Evolutionary conservation across 441 rosid species (phyloP), one percentile per base, ranked within the genome.

Genomic region (Geranium incanum): DNA sequence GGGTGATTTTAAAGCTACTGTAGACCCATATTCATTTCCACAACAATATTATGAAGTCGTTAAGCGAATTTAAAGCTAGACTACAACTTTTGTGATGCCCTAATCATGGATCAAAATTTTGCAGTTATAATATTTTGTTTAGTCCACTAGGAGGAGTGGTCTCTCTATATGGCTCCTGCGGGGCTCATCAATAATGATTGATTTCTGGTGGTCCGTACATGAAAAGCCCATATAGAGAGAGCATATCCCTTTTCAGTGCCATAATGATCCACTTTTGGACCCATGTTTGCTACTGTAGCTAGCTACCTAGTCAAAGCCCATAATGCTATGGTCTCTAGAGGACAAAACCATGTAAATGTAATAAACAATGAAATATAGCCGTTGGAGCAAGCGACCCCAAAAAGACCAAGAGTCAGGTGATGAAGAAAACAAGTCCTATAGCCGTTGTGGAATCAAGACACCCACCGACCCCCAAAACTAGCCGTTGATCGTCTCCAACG

Each of bases 221-320:
- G 13, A 5, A 50, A 48, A 50, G 18, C 18, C 59, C 15, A 13
- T 50, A 50, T 13, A 28, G 33, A 28, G 33, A 28, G 33, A 28
- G 5, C 59, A 12, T 7, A 15, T 7, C 43, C 43, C 43, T 45
- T 2, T 13, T 12, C 18, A 50, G 59, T 50, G 15, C 59, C 59
- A 50, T 50, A 50, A 50, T 50, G 59, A 50, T 15, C 59, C 59
- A 50, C 59, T 50, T 50, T 50, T 50, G 59, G 59, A 50, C 5
- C 59, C 59, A 50, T 50, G 15, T n/a, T 50, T 50, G 57, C 1
- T 1, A 50, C 57, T 50, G 59, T 50, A 12, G 5, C n/a, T 50
- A 13, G 59, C n/a, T 50, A 12, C 15, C n/a, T 50, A 13, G 59
- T 50, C 59, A 50, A 50, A 50, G 59, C 59, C 59, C 59, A 50